Conservation (phyloP, 768 basidiomycete genomes). For the Saitozyma sp. region DNA sequence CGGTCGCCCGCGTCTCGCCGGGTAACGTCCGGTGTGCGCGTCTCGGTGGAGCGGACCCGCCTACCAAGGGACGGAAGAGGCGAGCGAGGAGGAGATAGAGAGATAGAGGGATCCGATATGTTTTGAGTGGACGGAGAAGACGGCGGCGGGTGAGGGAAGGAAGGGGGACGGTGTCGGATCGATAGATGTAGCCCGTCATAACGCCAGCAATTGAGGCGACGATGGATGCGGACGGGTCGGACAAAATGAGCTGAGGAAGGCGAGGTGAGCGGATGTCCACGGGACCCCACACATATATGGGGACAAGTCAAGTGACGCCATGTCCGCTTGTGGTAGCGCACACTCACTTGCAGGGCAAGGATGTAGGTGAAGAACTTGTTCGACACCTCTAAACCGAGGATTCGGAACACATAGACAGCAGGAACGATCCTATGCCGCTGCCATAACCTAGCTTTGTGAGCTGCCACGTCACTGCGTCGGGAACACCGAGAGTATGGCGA, state of each 20-base stretch:
- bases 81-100: slow-evolving; percentile 62
- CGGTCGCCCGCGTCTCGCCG: slow-evolving; percentile 53
- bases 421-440: slow-evolving; percentile 80
- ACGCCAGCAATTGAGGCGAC: slow-evolving; percentile 67
- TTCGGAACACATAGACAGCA: slow-evolving; percentile 68
- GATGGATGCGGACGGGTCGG: slow-evolving; percentile 67
- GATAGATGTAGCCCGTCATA: slow-evolving; percentile 72
- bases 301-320: background rate
- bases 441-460: slow-evolving; percentile 61
- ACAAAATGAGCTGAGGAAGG: slow-evolving; percentile 66
- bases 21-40: slow-evolving; percentile 74
- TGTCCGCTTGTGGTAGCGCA: background rate
- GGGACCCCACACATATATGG: background rate
- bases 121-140: slow-evolving; percentile 56
- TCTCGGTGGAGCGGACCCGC: slow-evolving; percentile 64
- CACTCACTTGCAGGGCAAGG: slow-evolving; percentile 68
- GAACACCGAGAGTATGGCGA: background rate
- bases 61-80: slow-evolving; percentile 68
- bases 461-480: no score
- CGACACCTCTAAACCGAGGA: slow-evolving; percentile 71
- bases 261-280: slow-evolving; percentile 1
- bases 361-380: slow-evolving; percentile 80
- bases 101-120: slow-evolving; percentile 70
- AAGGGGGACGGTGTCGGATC: slow-evolving; percentile 71
- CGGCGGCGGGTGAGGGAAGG: slow-evolving; percentile 33